Percentiles rank a stretch among this genome's conserved stretches.
phyloP scores from a whole-genome alignment of 306 rosid genomes.

The Lathyrus tuberosus region DNA sequence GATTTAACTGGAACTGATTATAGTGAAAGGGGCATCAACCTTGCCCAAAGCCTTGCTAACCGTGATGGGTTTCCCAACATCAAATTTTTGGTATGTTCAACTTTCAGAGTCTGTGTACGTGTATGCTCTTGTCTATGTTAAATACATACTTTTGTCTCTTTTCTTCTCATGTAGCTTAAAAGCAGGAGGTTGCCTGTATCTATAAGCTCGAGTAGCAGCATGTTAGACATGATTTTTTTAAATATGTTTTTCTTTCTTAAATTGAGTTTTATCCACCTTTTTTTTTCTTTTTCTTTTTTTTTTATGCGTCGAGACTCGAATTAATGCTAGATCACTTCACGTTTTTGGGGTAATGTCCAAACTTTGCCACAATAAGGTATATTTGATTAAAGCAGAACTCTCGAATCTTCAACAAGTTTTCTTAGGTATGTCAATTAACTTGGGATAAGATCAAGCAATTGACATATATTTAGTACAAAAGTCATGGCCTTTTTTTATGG shows the following conservation, averaged over 20 bases:
- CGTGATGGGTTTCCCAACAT: conserved; percentile 78
- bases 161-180: conserved; percentile 17
- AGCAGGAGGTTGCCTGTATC: conserved; percentile 4
- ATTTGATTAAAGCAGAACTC: conserved; percentile 2
- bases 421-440: background rate
- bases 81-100: conserved; percentile 63
- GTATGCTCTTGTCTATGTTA: conserved; percentile 18
- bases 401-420: background rate
- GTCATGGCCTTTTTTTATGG: background rate
- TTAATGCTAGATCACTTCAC: background rate
- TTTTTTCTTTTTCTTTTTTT: no score
- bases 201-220: conserved; percentile 6
- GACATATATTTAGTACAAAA: background rate
- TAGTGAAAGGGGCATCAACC: conserved; percentile 84
- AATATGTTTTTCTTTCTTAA: background rate
- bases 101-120: conserved; percentile 16
- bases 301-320: background rate
- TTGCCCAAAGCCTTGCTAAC: conserved; percentile 80
- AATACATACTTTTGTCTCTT: conserved; percentile 21
- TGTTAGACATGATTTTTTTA: conserved; percentile 14
- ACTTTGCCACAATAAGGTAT: background rate
- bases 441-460: conserved; percentile 3
- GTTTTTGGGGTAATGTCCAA: background rate
- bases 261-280: background rate
- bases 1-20: conserved; percentile 95